phyloP scores from a whole-genome alignment of 1,284 basidiomycete genomes.

The Microbotryum violaceum region DNA sequence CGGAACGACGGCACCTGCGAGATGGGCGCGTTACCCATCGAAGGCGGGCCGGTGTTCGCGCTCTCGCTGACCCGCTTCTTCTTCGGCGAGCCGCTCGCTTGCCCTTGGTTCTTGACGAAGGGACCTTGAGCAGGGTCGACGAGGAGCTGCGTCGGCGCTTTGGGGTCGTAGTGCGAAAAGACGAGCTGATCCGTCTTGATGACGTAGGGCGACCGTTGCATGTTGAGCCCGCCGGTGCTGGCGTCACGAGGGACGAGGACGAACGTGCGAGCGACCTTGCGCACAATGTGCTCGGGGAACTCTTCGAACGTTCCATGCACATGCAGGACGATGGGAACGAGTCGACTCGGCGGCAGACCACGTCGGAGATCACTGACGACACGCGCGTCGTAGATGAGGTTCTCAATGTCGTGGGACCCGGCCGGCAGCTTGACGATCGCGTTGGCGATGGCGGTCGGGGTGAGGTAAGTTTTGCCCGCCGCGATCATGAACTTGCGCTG shows the following conservation, averaged over 20 bases:
- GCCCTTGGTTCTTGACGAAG: too few species aligned
- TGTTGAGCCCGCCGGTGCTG: background rate
- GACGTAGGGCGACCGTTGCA: slow-evolving; percentile 1
- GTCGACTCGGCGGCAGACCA: slow-evolving; percentile 4
- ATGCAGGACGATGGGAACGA: slow-evolving; percentile 19
- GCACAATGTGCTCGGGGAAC: slow-evolving; percentile 17
- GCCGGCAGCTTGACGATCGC: slow-evolving; percentile 17
- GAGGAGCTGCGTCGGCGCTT: slow-evolving; percentile 1
- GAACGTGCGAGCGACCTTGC: slow-evolving; percentile 19
- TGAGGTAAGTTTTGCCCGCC: background rate
- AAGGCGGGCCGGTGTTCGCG: too few species aligned
- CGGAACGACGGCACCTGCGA: too few species aligned
- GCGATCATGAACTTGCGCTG: background rate
- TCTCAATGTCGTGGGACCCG: slow-evolving; percentile 16
- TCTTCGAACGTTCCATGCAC: slow-evolving; percentile 23
- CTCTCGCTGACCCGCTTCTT: too few species aligned
- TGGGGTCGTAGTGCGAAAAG: slow-evolving; percentile 4
- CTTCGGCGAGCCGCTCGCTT: too few species aligned
- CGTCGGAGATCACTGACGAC: background rate
- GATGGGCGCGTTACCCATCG: too few species aligned
- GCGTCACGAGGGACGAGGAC: slow-evolving; percentile 14
- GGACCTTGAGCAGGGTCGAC: too few species aligned
- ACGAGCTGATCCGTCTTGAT: slow-evolving; percentile 19
- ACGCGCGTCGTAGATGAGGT: slow-evolving; percentile 10
- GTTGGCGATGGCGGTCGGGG: slow-evolving; percentile 24